Evolutionary conservation across 305 asterid genomes (phyloP).

Genomic region (Lippia alba): DNA sequence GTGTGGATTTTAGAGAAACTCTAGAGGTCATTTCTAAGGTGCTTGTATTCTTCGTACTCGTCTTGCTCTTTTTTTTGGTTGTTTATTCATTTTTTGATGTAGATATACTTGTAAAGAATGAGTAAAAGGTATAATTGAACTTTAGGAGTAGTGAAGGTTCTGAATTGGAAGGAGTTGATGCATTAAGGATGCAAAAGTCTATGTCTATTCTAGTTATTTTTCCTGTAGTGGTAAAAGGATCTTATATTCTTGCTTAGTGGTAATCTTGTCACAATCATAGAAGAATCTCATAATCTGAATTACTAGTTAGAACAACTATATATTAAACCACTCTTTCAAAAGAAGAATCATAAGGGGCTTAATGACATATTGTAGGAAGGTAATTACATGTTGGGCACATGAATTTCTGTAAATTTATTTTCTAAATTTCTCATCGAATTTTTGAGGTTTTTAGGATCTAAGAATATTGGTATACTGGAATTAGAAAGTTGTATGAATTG

Average conservation of each 20-base stretch:
- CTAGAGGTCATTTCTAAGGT: constrained; percentile 88
- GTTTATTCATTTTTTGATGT: not conserved
- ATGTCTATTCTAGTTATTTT: not conserved
- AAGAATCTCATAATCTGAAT: not conserved
- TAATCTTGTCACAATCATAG: too few relatives aligned
- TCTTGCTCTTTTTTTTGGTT: constrained; percentile 3
- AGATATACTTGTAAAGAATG: not conserved
- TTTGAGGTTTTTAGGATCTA: too few relatives aligned
- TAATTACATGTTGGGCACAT: too few relatives aligned
- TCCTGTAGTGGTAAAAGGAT: not conserved
- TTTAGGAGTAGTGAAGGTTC: not conserved
- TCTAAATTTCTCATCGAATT: too few relatives aligned
- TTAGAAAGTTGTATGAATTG: too few relatives aligned
- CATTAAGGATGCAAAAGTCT: not conserved
- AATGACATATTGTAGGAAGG: too few relatives aligned
- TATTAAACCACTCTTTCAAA: too few relatives aligned
- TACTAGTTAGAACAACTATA: not conserved
- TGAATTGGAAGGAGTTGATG: not conserved
- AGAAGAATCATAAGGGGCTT: too few relatives aligned
- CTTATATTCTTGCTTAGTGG: not conserved
- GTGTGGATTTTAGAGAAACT: constrained; percentile 83
- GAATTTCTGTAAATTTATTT: too few relatives aligned
- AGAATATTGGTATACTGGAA: too few relatives aligned
- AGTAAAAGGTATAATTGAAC: not conserved
- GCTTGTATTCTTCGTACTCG: constrained; percentile 5